These are phyloP conservation scores for Alopecurus myosuroides DNA, from an alignment of 176 grass and related monocot genomes.

Conservation along the genomic window DNA sequence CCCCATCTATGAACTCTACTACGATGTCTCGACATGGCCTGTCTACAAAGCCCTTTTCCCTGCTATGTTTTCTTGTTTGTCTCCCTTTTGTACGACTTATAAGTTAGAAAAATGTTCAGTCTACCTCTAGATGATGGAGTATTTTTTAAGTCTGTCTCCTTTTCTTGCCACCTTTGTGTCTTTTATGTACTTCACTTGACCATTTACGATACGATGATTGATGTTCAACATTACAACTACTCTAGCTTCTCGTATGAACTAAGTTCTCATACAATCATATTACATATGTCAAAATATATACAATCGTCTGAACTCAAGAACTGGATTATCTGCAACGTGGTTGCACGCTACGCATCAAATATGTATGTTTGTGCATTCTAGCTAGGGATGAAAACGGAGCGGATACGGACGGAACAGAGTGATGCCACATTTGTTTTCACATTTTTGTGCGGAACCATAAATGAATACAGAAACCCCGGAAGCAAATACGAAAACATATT, in stretches of 20 bases:
- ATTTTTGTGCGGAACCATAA: no score
- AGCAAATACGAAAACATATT: no score
- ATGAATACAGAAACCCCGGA: no score
- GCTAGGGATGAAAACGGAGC: no score
- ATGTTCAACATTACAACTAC: background rate
- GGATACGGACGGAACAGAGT: no score
- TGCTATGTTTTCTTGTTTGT: conserved; percentile 12
- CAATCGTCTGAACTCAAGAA: background rate
- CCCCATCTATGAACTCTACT: no score
- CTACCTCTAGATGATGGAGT: background rate
- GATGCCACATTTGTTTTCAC: no score
- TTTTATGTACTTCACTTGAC: background rate
- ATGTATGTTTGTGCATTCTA: background rate
- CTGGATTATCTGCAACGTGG: background rate
- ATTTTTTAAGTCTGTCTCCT: background rate
- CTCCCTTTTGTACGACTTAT: background rate
- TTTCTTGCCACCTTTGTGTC: background rate
- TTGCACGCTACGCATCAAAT: background rate
- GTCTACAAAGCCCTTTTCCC: background rate
- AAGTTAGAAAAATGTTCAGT: background rate
- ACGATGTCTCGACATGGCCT: background rate
- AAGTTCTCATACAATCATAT: background rate
- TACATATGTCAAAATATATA: background rate
- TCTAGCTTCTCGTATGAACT: background rate
- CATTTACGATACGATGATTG: background rate